These are phyloP conservation scores for Calonectria leucothoes DNA, from an alignment of 2,329 filamentous ascomycete species.

Conservation along the genomic window DNA sequence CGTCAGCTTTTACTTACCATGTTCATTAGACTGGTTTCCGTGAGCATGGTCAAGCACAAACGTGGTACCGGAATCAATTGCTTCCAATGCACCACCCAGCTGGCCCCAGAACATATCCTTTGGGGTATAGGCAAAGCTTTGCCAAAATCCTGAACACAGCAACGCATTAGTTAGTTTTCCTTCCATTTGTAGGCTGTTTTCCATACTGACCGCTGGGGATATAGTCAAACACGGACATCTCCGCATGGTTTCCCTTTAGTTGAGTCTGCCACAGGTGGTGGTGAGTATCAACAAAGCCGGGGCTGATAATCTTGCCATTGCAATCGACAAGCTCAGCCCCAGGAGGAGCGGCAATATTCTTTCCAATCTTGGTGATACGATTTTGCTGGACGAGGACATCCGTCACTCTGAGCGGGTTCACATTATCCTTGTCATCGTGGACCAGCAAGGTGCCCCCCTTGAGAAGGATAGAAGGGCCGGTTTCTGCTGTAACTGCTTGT, in stretches of 20 bases:
- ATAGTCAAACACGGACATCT: constrained; percentile 11
- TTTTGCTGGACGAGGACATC: constrained; percentile 21
- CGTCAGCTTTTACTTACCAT: constrained; percentile 12
- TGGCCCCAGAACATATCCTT: constrained; percentile 18
- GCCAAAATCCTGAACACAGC: constrained; percentile 4
- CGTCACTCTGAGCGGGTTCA: constrained; percentile 3
- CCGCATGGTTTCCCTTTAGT: constrained; percentile 10
- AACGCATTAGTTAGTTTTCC: neutral
- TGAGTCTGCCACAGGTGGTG: constrained; percentile 30
- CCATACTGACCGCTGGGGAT: neutral
- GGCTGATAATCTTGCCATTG: constrained; percentile 23
- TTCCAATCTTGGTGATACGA: constrained; percentile 18
- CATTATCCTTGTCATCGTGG: constrained; percentile 14
- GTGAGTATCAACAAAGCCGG: constrained; percentile 30
- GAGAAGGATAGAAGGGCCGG: constrained; percentile 8
- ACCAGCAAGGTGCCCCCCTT: constrained; percentile 9
- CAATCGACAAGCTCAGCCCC: constrained; percentile 16
- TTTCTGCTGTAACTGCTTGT: neutral
- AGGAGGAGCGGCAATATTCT: neutral
- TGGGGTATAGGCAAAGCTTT: constrained; percentile 12
- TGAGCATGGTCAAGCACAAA: constrained; percentile 22
- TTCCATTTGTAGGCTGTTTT: neutral
- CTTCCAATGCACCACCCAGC: constrained; percentile 10
- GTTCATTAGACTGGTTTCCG: constrained; percentile 18
- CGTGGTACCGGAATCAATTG: constrained; percentile 11